Evolutionary conservation across 441 rosid species (phyloP).

Genomic region (Pelargonium myrrhifolium): DNA sequence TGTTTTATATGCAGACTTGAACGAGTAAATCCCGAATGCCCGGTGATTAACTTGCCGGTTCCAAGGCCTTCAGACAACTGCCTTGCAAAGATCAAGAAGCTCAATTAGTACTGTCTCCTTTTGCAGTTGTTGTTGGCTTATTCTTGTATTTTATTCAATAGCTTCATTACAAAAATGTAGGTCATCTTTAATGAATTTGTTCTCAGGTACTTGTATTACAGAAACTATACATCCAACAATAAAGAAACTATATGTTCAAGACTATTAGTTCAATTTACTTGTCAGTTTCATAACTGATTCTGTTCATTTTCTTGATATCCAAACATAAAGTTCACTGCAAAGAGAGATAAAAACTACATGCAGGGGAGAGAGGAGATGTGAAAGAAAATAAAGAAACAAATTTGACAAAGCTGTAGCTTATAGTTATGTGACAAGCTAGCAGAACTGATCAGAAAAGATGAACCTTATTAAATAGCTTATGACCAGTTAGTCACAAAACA

Average conservation of each 20-base stretch:
- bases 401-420: background rate
- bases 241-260: too few relatives aligned
- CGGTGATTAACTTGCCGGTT: background rate
- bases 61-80: slow-evolving; percentile 20
- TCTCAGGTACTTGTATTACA: too few relatives aligned
- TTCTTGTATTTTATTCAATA: background rate
- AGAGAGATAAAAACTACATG: background rate
- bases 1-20: slow-evolving; percentile 12
- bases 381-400: background rate
- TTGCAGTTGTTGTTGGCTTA: background rate
- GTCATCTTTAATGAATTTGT: too few relatives aligned
- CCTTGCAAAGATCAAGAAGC: slow-evolving; percentile 17
- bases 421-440: background rate
- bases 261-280: too few relatives aligned
- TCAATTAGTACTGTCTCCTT: slow-evolving; percentile 11
- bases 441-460: background rate
- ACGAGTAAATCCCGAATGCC: slow-evolving; percentile 14
- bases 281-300: too few relatives aligned
- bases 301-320: too few relatives aligned
- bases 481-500: slow-evolving; percentile 4
- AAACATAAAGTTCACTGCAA: background rate
- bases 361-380: background rate
- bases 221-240: too few relatives aligned
- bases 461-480: background rate
- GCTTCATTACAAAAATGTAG: too few relatives aligned